phyloP scores from a whole-genome alignment of 805 yeast genomes.

The Blastobotrys chiropterorum region DNA sequence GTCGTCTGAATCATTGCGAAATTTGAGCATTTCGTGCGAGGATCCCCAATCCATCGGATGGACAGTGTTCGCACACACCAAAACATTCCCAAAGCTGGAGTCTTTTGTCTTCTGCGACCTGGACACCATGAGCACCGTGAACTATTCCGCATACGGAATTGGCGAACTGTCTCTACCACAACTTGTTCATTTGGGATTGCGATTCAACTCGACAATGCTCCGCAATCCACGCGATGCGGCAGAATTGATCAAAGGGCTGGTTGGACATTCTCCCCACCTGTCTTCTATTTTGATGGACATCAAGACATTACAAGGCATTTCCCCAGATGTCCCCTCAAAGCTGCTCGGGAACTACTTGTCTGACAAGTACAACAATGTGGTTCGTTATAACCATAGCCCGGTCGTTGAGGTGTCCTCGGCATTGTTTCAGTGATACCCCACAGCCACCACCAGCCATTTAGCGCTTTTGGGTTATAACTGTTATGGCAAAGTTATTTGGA shows the following conservation, averaged over 20 bases:
- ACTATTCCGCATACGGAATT: neutral
- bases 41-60: neutral
- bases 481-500: too few relatives aligned
- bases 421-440: neutral
- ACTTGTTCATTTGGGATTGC: neutral
- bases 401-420: neutral
- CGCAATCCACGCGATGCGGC: neutral
- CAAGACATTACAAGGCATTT: neutral
- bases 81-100: neutral
- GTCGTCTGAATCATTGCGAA: neutral
- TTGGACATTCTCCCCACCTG: neutral
- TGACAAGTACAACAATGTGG: neutral
- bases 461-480: too few relatives aligned
- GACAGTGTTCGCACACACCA: neutral
- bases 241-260: neutral
- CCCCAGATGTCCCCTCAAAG: neutral
- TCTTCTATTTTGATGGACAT: neutral
- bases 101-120: neutral
- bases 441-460: too few relatives aligned
- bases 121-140: neutral
- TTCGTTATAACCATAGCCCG: neutral
- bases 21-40: neutral
- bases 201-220: neutral
- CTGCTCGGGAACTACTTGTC: neutral
- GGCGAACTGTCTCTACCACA: neutral